These are phyloP conservation scores for Tolypocladium amazonense DNA, from an alignment of 2,329 filamentous ascomycete genomes.

Conservation along the genomic window DNA sequence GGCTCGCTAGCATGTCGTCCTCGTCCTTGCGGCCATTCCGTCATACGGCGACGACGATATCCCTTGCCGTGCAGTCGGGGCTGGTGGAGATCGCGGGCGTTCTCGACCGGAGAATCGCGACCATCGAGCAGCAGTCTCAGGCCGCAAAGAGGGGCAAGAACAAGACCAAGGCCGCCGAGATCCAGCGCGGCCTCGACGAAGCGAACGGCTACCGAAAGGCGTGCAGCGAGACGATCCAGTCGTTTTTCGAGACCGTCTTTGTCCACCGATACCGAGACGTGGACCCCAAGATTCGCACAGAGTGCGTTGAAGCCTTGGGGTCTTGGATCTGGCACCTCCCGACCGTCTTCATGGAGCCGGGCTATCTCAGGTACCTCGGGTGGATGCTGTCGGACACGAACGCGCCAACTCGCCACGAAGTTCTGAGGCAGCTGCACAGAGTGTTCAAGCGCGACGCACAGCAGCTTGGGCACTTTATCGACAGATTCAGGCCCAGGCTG, in stretches of 20 bases:
- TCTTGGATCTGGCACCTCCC: slow-evolving; percentile 81
- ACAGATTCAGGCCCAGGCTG: slow-evolving; percentile 75
- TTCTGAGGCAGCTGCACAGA: slow-evolving; percentile 69
- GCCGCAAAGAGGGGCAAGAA: slow-evolving; percentile 64
- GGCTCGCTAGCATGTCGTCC: slow-evolving; percentile 86
- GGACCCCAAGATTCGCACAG: slow-evolving; percentile 76
- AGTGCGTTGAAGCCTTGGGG: slow-evolving; percentile 79
- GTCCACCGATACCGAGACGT: slow-evolving; percentile 93
- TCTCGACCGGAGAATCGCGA: slow-evolving; percentile 62
- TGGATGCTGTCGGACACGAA: slow-evolving; percentile 87
- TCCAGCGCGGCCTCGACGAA: slow-evolving; percentile 62
- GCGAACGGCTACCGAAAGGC: slow-evolving; percentile 58
- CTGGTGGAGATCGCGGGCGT: slow-evolving; percentile 64
- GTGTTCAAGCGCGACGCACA: slow-evolving; percentile 75
- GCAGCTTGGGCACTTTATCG: slow-evolving; percentile 83
- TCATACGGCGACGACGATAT: slow-evolving; percentile 83
- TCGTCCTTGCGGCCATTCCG: slow-evolving; percentile 81
- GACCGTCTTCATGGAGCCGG: slow-evolving; percentile 80
- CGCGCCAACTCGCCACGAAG: slow-evolving; percentile 67
- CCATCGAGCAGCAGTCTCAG: slow-evolving; percentile 68
- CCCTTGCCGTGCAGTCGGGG: slow-evolving; percentile 67
- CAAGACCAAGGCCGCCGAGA: slow-evolving; percentile 63
- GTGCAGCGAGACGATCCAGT: slow-evolving; percentile 63
- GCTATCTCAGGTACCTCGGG: slow-evolving; percentile 85
- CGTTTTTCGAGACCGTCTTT: slow-evolving; percentile 87